These are phyloP conservation scores for Thinopyrum obtusiflorum DNA, from an alignment of 202 grass and related monocot species.

Conservation along the genomic window DNA sequence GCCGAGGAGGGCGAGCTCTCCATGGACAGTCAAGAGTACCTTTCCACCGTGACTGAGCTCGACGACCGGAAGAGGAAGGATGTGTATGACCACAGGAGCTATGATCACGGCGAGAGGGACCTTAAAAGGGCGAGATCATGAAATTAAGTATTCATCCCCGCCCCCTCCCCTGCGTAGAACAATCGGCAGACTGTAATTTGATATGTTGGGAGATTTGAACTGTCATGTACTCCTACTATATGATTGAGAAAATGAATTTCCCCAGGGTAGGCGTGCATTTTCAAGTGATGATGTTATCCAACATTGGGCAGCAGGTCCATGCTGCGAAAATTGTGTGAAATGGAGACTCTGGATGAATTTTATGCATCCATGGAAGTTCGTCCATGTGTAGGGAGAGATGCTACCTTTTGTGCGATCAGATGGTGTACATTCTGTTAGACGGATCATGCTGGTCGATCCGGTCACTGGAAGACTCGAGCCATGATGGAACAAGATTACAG, in stretches of 20 bases:
- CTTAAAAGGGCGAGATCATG: conserved; percentile 61
- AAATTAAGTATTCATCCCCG: conserved; percentile 10
- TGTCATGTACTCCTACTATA: neutral
- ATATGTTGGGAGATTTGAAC: conserved; percentile 8
- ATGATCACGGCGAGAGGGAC: conserved; percentile 42
- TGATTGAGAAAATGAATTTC: neutral
- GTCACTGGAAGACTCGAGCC: neutral
- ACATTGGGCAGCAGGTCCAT: neutral
- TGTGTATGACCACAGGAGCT: conserved; percentile 29
- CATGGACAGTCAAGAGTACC: conserved; percentile 49
- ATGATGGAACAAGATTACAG: neutral
- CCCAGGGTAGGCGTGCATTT: neutral
- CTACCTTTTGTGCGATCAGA: neutral
- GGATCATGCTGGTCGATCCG: neutral
- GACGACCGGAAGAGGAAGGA: conserved; percentile 48
- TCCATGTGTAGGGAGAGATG: neutral
- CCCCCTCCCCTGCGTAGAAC: neutral
- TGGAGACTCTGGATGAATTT: neutral
- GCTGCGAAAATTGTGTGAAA: neutral
- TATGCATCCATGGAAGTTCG: neutral
- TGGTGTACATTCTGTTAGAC: neutral
- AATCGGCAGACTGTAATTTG: neutral
- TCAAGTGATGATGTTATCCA: neutral
- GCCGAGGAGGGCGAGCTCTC: conserved; percentile 69
- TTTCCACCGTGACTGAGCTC: conserved; percentile 25